phyloP scores from a whole-genome alignment of 495 filamentous ascomycete species.

The Staphylotrichum tortipilum region DNA sequence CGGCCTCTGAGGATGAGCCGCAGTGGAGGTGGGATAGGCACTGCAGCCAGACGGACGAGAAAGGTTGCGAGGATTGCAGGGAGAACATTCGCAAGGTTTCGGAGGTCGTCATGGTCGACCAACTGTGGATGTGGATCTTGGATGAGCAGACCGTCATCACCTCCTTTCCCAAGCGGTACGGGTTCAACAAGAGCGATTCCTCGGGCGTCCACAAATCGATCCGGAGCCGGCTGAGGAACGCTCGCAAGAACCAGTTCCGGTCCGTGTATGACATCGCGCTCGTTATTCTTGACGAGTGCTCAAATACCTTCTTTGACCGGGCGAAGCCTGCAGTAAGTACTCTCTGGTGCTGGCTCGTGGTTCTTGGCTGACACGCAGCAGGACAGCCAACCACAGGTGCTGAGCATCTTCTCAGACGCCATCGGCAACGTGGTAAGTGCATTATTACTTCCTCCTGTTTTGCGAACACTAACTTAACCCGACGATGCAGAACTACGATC shows the following conservation, averaged over 20 bases:
- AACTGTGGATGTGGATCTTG: conserved; percentile 68
- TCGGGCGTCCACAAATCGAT: conserved; percentile 58
- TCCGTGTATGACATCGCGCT: conserved; percentile 59
- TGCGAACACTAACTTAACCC: too few relatives aligned
- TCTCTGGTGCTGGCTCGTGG: too few relatives aligned
- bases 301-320: conserved; percentile 53
- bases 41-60: background rate
- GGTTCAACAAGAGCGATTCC: conserved; percentile 57
- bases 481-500: conserved; percentile 22
- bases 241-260: conserved; percentile 49
- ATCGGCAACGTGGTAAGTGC: conserved; percentile 31
- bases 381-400: conserved; percentile 55
- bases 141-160: conserved; percentile 59
- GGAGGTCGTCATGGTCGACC: conserved; percentile 67
- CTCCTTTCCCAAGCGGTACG: conserved; percentile 58
- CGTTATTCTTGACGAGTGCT: conserved; percentile 57
- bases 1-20: too few relatives aligned
- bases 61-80: conserved; percentile 20
- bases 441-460: too few relatives aligned
- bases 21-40: conserved; percentile 19
- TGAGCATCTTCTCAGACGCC: conserved; percentile 58
- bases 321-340: conserved; percentile 38
- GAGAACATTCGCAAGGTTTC: conserved; percentile 39
- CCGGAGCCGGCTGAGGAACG: conserved; percentile 20
- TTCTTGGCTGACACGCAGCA: background rate